phyloP scores from a whole-genome alignment of 176 grass and related monocot genomes.

The Oryza australiensis region DNA sequence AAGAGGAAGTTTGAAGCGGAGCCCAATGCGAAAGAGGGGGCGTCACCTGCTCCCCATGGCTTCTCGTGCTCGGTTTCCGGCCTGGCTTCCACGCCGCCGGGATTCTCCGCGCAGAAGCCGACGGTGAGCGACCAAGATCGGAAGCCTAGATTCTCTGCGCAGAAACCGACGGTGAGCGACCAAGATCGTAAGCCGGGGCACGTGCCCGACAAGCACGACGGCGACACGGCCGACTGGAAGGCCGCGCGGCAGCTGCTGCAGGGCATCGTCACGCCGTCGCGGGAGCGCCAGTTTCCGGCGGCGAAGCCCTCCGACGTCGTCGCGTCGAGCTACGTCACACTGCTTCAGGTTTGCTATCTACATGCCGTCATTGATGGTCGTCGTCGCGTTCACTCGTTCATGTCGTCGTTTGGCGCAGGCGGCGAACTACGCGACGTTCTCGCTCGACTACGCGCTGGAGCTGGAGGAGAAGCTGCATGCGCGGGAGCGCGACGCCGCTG shows the following conservation, averaged over 20 bases:
- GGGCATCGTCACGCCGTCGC: slow-evolving; percentile 24
- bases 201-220: too few species aligned
- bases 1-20: too few species aligned
- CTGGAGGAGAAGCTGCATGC: slow-evolving; percentile 3
- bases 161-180: too few species aligned
- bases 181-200: too few species aligned
- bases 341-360: slow-evolving; percentile 6
- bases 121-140: too few species aligned
- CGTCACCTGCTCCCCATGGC: too few species aligned
- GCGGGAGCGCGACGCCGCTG: not conserved
- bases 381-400: not conserved
- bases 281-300: not conserved
- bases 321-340: not conserved
- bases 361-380: too few species aligned
- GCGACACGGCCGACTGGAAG: not conserved
- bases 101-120: too few species aligned
- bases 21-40: too few species aligned
- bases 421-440: slow-evolving; percentile 29
- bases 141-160: too few species aligned
- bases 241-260: not conserved
- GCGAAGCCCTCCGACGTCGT: slow-evolving; percentile 4
- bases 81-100: too few species aligned
- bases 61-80: too few species aligned
- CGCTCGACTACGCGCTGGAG: slow-evolving; percentile 24
- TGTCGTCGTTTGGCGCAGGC: not conserved